Evolutionary conservation across 1,139 yeast species (phyloP), one percentile per base, ranked within the genome.

Genomic region (Groenewaldozyma auringiensis): DNA sequence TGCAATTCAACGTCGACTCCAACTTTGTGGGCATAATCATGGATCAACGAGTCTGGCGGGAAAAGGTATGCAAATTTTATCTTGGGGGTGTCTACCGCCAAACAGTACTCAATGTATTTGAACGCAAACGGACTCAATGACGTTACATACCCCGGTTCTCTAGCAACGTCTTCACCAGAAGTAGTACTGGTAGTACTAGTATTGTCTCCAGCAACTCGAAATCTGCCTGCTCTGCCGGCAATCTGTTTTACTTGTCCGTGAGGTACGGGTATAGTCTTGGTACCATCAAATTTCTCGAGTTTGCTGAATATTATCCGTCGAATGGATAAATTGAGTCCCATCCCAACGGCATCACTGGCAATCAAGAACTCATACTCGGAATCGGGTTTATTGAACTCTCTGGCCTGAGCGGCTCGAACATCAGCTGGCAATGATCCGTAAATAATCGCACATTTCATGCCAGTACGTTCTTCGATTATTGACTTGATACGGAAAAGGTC

Each of bases 401-500:
- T 66, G 0, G 97, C 96, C 59, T 92, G 96, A 53, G 79, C 78
- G 1, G 89, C 78, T 54, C 98, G 74, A 1, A 94, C 87, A 63
- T 92, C 98, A 0, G 98, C 96, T 0, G 99, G 99, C 42, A 94
- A 69, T 0, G 95, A 94, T 14, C 99, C 99, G 59, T 92, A 92
- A 33, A 94, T 81, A 2, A 94, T 89, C 1, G 95, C 95, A 47
- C 94, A 94, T 60, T 76, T 81, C 36, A 78, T 63, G 9, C 74
- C 68, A 0, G 92, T 81, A 4, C 64, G 62, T 40, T 67, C 65
- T 60, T 87, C 95, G n/a, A 47, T 42, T 20, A 46, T 86, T 79
- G 48, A 70, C 66, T 47, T 25, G 33, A 44, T 39, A 18, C 36
- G 22, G 41, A 60, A 47, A n/a, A 61, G 49, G 25, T 60, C 57